These are phyloP conservation scores for Mycena maculata DNA, from an alignment of 768 basidiomycete genomes.

Conservation along the genomic window DNA sequence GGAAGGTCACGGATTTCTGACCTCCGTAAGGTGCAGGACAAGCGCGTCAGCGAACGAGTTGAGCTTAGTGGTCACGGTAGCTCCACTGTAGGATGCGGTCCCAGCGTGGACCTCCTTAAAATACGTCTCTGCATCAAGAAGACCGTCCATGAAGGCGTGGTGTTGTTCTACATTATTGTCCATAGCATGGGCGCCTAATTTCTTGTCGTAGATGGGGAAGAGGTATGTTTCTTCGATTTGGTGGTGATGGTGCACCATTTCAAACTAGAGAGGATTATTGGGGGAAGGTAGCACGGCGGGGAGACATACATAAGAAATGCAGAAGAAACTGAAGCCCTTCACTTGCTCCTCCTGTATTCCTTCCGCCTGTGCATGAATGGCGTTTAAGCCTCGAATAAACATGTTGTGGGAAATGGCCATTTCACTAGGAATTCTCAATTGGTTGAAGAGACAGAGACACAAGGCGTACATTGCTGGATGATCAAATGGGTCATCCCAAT, in stretches of 20 bases:
- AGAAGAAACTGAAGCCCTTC: slow-evolving; percentile 43
- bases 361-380: slow-evolving; percentile 41
- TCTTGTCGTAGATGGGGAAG: slow-evolving; percentile 43
- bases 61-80: slow-evolving; percentile 38
- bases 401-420: slow-evolving; percentile 47
- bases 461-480: slow-evolving; percentile 41
- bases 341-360: slow-evolving; percentile 38
- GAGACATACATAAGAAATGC: slow-evolving; percentile 39
- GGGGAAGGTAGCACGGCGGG: not conserved
- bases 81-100: slow-evolving; percentile 63
- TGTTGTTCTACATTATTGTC: slow-evolving; percentile 43
- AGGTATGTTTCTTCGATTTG: slow-evolving; percentile 42
- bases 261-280: slow-evolving; percentile 28
- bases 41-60: slow-evolving; percentile 42
- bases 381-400: slow-evolving; percentile 45
- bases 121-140: slow-evolving; percentile 40
- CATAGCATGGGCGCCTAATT: slow-evolving; percentile 41
- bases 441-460: not conserved
- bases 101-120: slow-evolving; percentile 70
- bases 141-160: slow-evolving; percentile 39
- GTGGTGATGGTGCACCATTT: slow-evolving; percentile 46
- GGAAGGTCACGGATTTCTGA: slow-evolving; percentile 18
- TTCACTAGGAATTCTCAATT: slow-evolving; percentile 33
- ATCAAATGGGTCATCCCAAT: slow-evolving; percentile 44
- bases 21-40: slow-evolving; percentile 42